These are phyloP conservation scores for Cladophialophora immunda DNA, from an alignment of 2,329 filamentous ascomycete genomes.

Conservation along the genomic window DNA sequence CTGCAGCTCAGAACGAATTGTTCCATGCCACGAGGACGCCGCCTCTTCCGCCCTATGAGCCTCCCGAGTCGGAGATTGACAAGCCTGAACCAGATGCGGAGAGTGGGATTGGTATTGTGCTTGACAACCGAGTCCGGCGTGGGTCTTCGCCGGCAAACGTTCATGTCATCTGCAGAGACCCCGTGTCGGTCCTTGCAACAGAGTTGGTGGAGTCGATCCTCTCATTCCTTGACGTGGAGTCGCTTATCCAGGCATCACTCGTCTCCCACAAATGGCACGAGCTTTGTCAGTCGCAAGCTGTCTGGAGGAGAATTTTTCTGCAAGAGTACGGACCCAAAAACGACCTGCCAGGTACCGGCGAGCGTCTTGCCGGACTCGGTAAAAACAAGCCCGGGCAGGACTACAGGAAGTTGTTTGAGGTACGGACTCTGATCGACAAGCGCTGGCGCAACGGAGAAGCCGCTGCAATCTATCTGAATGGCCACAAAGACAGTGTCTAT, in stretches of 20 bases:
- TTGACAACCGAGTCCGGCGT: constrained; percentile 48
- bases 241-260: constrained; percentile 63
- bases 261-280: constrained; percentile 67
- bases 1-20: constrained; percentile 59
- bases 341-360: constrained; percentile 12
- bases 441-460: constrained; percentile 84
- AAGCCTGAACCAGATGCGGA: constrained; percentile 53
- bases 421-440: constrained; percentile 76
- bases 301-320: constrained; percentile 71
- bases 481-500: constrained; percentile 95
- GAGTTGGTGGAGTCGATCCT: constrained; percentile 69
- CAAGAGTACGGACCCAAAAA: constrained; percentile 56
- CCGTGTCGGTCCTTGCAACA: constrained; percentile 62
- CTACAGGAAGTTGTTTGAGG: constrained; percentile 86
- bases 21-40: constrained; percentile 41
- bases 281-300: constrained; percentile 64
- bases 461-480: constrained; percentile 86
- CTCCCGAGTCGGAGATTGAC: constrained; percentile 40
- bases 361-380: constrained; percentile 59
- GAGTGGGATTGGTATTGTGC: constrained; percentile 57
- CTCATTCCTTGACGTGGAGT: constrained; percentile 66
- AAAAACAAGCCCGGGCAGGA: constrained; percentile 69
- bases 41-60: constrained; percentile 41
- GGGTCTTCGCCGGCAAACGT: constrained; percentile 48
- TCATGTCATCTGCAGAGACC: constrained; percentile 58